Evolutionary conservation across 192 early-diverging fungal species (phyloP).

Genomic region (Coemansia sp.): DNA sequence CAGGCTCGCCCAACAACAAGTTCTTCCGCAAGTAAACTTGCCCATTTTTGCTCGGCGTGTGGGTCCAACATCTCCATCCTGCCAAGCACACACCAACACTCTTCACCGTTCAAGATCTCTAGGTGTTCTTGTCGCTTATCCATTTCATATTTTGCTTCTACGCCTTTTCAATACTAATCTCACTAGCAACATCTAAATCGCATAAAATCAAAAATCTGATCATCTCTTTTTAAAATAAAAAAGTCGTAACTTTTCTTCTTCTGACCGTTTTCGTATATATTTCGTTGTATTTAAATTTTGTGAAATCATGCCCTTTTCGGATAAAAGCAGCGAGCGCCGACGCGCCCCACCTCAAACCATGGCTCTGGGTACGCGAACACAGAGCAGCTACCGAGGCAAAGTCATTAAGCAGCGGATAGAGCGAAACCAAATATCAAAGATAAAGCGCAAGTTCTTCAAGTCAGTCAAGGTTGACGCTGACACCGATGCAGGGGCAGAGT

Average conservation of each 20-base stretch:
- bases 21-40: constrained; percentile 57
- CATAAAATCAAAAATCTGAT: not conserved
- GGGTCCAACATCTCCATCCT: not conserved
- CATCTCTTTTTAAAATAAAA: not conserved
- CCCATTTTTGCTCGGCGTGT: not conserved
- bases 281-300: not conserved
- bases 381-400: constrained; percentile 38
- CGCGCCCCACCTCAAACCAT: constrained; percentile 20
- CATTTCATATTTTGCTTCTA: constrained; percentile 1
- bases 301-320: constrained; percentile 6
- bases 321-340: constrained; percentile 22
- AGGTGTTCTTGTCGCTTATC: constrained; percentile 5
- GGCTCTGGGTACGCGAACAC: constrained; percentile 34
- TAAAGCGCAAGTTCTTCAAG: constrained; percentile 50
- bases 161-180: not conserved
- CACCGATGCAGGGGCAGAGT: not conserved
- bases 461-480: constrained; percentile 27
- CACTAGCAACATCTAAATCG: not conserved
- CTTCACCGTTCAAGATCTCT: not conserved
- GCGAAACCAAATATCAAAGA: constrained; percentile 42
- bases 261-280: constrained; percentile 8
- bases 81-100: not conserved
- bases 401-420: constrained; percentile 51
- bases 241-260: constrained; percentile 9
- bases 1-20: constrained; percentile 54